phyloP scores from a whole-genome alignment of 441 rosid species.

The Jatropha multifida region DNA sequence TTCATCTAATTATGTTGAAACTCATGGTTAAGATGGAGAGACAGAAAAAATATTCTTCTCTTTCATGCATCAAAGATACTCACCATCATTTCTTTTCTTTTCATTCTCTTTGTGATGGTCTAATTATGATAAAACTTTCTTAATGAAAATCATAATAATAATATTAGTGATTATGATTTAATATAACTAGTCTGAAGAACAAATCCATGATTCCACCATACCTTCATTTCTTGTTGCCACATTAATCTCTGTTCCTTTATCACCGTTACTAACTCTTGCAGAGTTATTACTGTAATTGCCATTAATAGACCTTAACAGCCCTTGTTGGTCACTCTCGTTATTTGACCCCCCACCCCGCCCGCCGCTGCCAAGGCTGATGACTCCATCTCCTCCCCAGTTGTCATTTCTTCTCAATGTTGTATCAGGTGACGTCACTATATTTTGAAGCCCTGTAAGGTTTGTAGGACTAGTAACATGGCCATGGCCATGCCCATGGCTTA shows the following conservation, averaged over 20 bases:
- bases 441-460: conserved; percentile 31
- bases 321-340: conserved; percentile 22
- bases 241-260: conserved; percentile 36
- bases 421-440: conserved; percentile 30
- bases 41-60: conserved; percentile 31
- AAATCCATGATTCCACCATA: conserved; percentile 86
- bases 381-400: conserved; percentile 32
- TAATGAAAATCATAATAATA: conserved; percentile 9
- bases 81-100: conserved; percentile 26
- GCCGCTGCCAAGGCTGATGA: conserved; percentile 1
- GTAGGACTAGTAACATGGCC: not conserved
- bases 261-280: conserved; percentile 33
- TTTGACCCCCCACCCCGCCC: not conserved
- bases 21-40: conserved; percentile 38
- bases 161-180: not conserved
- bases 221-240: conserved; percentile 50
- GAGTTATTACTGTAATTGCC: conserved; percentile 38
- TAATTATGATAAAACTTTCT: conserved; percentile 1
- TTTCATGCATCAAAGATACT: conserved; percentile 36
- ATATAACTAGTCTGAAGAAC: conserved; percentile 57
- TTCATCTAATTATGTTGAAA: conserved; percentile 29
- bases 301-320: conserved; percentile 35
- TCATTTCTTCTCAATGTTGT: conserved; percentile 27
- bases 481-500: conserved; percentile 33
- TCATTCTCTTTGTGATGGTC: conserved; percentile 9